A percentile compares a stretch with the other conserved stretches of the same genome.
Evolutionary conservation across 768 basidiomycete species (phyloP).

Genomic region (Russula lepida): DNA sequence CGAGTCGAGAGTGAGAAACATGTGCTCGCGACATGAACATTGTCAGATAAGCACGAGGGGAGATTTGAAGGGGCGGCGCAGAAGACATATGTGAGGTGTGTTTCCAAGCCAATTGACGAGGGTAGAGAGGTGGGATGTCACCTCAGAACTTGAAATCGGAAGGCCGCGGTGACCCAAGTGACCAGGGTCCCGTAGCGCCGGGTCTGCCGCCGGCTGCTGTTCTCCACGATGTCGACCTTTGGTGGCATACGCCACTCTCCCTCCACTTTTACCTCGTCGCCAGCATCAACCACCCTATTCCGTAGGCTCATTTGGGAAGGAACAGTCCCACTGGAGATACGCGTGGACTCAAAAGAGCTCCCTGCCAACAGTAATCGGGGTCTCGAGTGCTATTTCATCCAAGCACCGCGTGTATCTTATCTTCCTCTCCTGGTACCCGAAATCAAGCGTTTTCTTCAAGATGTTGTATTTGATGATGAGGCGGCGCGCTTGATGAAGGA

Average conservation of each 20-base stretch:
- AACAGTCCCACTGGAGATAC: slow-evolving; percentile 81
- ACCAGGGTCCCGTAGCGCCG: not conserved
- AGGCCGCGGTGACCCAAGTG: not conserved
- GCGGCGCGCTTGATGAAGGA: slow-evolving; percentile 69
- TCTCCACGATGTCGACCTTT: slow-evolving; percentile 27
- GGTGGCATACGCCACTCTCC: slow-evolving; percentile 29
- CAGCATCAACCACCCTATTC: slow-evolving; percentile 72
- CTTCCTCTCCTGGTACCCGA: slow-evolving; percentile 87
- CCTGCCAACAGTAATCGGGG: slow-evolving; percentile 86
- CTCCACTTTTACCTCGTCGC: slow-evolving; percentile 38
- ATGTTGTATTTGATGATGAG: slow-evolving; percentile 86
- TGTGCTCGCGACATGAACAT: not conserved
- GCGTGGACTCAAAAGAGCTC: slow-evolving; percentile 81
- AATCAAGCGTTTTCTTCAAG: slow-evolving; percentile 79
- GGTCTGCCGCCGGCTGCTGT: not conserved
- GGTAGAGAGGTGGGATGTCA: not conserved
- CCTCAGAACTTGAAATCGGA: not conserved
- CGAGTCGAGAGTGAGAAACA: not conserved
- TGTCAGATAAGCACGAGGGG: not conserved
- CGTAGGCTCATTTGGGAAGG: slow-evolving; percentile 88
- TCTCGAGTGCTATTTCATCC: slow-evolving; percentile 83
- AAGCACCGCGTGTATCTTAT: slow-evolving; percentile 89
- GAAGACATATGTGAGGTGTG: not conserved
- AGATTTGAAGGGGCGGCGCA: not conserved
- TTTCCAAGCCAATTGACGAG: not conserved